phyloP scores from a whole-genome alignment of 1,284 basidiomycete species.

The Trametes versicolor region DNA sequence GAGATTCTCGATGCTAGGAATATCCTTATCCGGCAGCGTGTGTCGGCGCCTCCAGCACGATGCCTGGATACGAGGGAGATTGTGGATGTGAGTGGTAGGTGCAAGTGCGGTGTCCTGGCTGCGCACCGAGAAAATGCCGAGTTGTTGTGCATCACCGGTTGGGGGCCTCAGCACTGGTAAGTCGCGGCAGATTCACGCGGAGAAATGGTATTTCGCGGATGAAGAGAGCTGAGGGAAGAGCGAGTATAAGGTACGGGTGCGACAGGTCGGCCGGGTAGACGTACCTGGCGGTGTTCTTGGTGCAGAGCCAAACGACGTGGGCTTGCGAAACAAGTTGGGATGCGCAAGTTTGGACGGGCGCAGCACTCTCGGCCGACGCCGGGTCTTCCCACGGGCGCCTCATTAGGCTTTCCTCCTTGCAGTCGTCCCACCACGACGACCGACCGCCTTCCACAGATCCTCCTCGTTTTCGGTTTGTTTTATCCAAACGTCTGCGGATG shows the following conservation, averaged over 20 bases:
- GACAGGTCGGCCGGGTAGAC: slow-evolving; percentile 8
- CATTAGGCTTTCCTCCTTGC: not conserved
- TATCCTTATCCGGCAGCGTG: slow-evolving; percentile 17
- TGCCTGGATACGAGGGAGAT: slow-evolving; percentile 26
- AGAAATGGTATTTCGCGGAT: slow-evolving; percentile 15
- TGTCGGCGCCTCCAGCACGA: slow-evolving; percentile 4
- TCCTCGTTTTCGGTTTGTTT: no score
- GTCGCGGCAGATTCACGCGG: slow-evolving; percentile 17
- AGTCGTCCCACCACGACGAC: no score
- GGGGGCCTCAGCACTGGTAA: slow-evolving; percentile 1
- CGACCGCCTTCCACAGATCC: no score
- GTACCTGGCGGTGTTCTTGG: not conserved
- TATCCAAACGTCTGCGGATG: no score
- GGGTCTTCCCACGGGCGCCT: slow-evolving; percentile 9
- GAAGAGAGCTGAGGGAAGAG: slow-evolving; percentile 1
- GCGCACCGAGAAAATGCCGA: slow-evolving; percentile 33
- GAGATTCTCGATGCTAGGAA: slow-evolving; percentile 5
- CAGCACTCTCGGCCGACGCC: slow-evolving; percentile 13
- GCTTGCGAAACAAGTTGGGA: slow-evolving; percentile 5
- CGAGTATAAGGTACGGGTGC: slow-evolving; percentile 10
- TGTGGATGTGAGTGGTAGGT: slow-evolving; percentile 23
- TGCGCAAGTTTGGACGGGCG: slow-evolving; percentile 12
- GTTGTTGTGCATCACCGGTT: slow-evolving; percentile 13
- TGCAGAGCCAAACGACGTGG: not conserved
- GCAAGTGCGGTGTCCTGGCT: slow-evolving; percentile 14